These are phyloP conservation scores for Trichophyton mentagrophytes DNA, from an alignment of 2,329 filamentous ascomycete species.

Conservation along the genomic window DNA sequence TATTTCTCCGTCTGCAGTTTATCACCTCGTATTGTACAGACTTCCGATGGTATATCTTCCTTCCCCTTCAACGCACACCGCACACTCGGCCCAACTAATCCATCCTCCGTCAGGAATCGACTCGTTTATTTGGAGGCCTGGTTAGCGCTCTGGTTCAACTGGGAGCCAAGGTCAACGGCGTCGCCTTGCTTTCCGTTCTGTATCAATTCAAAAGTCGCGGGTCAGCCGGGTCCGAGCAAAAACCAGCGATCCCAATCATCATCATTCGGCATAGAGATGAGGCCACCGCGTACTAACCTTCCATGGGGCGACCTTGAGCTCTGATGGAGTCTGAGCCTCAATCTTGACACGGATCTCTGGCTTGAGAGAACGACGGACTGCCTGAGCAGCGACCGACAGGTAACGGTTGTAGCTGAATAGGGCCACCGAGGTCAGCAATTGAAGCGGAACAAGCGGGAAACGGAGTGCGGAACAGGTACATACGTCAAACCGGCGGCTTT, in stretches of 20 bases:
- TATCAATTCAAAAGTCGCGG: slow-evolving; percentile 9
- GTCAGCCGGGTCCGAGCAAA: neutral
- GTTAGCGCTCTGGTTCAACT: slow-evolving; percentile 25
- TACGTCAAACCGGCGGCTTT: slow-evolving; percentile 96
- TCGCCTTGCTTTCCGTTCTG: slow-evolving; percentile 97
- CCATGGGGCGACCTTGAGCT: slow-evolving; percentile 89
- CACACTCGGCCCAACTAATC: neutral
- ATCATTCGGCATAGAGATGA: slow-evolving; percentile 6
- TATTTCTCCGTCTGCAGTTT: neutral
- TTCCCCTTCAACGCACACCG: neutral
- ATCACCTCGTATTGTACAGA: neutral
- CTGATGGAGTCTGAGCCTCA: slow-evolving; percentile 81
- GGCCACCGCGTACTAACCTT: slow-evolving; percentile 54
- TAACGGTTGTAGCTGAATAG: slow-evolving; percentile 93
- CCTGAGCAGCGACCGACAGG: slow-evolving; percentile 85
- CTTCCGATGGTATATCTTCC: neutral
- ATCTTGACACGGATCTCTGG: slow-evolving; percentile 78
- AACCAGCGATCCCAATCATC: neutral
- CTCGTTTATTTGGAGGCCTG: slow-evolving; percentile 25
- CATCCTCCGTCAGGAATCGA: neutral
- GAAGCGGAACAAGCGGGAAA: slow-evolving; percentile 18
- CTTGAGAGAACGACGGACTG: slow-evolving; percentile 92
- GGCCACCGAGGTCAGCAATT: slow-evolving; percentile 14
- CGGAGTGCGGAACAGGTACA: slow-evolving; percentile 24
- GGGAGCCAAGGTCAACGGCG: neutral